Evolutionary conservation across 768 basidiomycete species (phyloP).

Genomic region (Pulveroboletus sp.): DNA sequence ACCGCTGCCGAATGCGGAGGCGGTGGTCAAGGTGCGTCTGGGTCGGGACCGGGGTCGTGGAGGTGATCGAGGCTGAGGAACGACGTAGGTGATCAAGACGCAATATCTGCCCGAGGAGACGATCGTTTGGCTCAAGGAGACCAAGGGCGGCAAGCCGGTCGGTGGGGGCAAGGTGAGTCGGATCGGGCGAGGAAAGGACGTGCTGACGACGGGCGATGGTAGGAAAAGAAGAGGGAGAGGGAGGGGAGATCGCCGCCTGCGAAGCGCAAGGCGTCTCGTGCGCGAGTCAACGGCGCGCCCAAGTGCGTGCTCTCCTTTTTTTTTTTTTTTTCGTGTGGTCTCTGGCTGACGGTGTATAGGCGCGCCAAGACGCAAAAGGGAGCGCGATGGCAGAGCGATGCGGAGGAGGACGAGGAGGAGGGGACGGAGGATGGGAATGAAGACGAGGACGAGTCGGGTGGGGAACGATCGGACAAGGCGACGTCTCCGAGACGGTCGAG

Average conservation of each 20-base stretch:
- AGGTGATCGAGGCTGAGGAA: too few species aligned
- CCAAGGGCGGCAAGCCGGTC: conserved; percentile 36
- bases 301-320: conserved; percentile 20
- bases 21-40: conserved; percentile 52
- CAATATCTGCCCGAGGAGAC: conserved; percentile 64
- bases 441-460: too few species aligned
- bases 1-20: conserved; percentile 61
- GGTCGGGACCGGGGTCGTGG: too few species aligned
- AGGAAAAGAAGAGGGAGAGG: conserved; percentile 44
- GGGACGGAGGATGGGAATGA: conserved; percentile 19
- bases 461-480: conserved; percentile 37
- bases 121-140: conserved; percentile 52
- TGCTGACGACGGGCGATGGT: conserved; percentile 8
- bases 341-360: too few species aligned
- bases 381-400: conserved; percentile 32
- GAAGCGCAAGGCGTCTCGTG: conserved; percentile 51
- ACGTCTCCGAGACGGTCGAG: conserved; percentile 23
- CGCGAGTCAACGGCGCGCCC: conserved; percentile 24
- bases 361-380: conserved; percentile 27
- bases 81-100: conserved; percentile 58
- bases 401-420: conserved; percentile 31
- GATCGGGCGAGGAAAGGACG: not conserved
- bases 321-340: too few species aligned
- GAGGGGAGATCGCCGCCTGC: conserved; percentile 46
- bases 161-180: conserved; percentile 26